Evolutionary conservation across 192 early-diverging fungal species (phyloP).

Genomic region (Coemansia sp.): DNA sequence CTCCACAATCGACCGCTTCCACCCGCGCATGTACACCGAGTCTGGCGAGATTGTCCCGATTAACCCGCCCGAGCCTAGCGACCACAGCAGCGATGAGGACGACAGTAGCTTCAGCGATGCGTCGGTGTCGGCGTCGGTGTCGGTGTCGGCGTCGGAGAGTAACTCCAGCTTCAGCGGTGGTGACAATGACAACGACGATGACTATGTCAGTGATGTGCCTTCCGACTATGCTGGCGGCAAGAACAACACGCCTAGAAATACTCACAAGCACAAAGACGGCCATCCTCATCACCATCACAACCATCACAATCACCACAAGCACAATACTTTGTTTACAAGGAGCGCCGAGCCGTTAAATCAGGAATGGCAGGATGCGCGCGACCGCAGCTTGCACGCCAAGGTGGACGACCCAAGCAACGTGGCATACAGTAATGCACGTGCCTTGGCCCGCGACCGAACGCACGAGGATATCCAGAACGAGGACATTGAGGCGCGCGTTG

Average conservation of each 20-base stretch:
- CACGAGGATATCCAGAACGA: conserved; percentile 16
- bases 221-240: background rate
- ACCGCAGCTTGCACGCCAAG: conserved; percentile 1
- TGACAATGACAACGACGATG: background rate
- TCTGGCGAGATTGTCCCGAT: conserved; percentile 46
- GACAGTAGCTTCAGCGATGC: conserved; percentile 1
- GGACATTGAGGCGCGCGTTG: conserved; percentile 10
- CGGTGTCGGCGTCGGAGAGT: no score
- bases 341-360: background rate
- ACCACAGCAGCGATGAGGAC: conserved; percentile 1
- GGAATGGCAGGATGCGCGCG: background rate
- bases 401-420: conserved; percentile 11
- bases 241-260: background rate
- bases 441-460: conserved; percentile 8
- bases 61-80: conserved; percentile 14
- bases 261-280: background rate
- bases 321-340: background rate
- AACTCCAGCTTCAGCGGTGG: background rate
- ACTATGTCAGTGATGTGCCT: conserved; percentile 4
- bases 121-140: no score
- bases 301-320: background rate
- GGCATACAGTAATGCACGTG: conserved; percentile 15
- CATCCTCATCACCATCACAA: background rate
- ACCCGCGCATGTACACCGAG: conserved; percentile 51
- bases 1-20: conserved; percentile 46